Base-by-base conservation (phyloP, 805 yeast genomes). In the Ogataea henricii region DNA sequence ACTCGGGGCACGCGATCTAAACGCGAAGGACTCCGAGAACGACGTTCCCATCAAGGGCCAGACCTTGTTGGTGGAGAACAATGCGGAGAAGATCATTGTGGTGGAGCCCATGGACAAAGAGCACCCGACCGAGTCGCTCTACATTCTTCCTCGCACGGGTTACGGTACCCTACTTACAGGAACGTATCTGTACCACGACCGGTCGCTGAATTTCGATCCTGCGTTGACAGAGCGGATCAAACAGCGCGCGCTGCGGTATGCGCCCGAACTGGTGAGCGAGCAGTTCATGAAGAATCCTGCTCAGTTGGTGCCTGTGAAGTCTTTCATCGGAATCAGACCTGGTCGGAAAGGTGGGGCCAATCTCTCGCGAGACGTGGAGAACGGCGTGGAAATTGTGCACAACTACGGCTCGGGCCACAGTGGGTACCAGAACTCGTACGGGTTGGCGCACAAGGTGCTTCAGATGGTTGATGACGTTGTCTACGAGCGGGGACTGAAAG, bases 361-460 rank as follows among this genome's bases (percentile, higher is more conserved):
- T 41, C 63, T 82, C 3, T 73, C 73, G 14, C 56, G 35, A 39
- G 63, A 59, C 26, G 43, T 54, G 10, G 68, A 68, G 52, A 52
- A 47, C 12, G 49, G 61, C 47, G 45, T 57, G 14, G 53, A 52
- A 34, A 60, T 83, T 17, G 73, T 83, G 26, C 89, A 84, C 58
- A 81, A 79, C 58, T 84, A 83, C 61, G 89, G 90, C 2, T 87
- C 89, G 18, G 89, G 81, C 12, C 89, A 89, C 34, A 80, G 87
- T 32, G 94, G 94, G 0, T 86, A 80, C 63, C 95, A 88, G 67
- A 58, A 59, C 44, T 58, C 63, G 16, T 61, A 51, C 43, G 65
- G 65, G 1, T 47, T 58, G 39, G 61, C 62, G 34, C 57, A 58
- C 30, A 54, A 48, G 40, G 65, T 59, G 1, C 27, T 53, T 23